phyloP scores from a whole-genome alignment of 2,329 filamentous ascomycete genomes.

The Scedosporium apiospermum region DNA sequence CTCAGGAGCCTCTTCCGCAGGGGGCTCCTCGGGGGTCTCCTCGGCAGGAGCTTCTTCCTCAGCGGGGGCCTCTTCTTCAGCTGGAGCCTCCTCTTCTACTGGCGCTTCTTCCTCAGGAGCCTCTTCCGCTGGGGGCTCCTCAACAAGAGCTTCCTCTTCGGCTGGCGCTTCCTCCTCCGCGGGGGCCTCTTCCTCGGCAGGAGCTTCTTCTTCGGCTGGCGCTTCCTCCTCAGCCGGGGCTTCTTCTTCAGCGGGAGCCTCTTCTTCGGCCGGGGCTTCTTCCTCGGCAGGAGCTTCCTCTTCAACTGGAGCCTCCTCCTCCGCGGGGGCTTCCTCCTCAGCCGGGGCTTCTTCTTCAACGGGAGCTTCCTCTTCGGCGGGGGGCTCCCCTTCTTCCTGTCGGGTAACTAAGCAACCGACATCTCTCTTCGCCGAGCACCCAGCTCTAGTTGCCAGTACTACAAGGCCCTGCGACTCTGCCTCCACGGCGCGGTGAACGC shows the following conservation, averaged over 20 bases:
- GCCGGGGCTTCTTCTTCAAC: neutral
- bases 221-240: neutral
- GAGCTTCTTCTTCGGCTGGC: neutral
- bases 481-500: neutral
- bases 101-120: neutral
- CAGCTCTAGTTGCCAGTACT: neutral
- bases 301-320: no score
- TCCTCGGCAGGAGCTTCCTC: neutral
- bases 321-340: neutral
- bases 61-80: neutral
- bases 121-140: neutral
- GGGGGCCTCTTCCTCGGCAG: neutral
- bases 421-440: neutral
- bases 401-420: neutral
- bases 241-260: neutral
- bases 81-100: neutral
- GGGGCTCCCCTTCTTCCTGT: neutral
- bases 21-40: neutral
- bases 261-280: neutral
- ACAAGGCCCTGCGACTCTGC: neutral
- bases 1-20: neutral
- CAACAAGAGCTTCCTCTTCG: neutral
- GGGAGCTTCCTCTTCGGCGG: neutral
- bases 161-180: neutral
- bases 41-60: neutral